Evolutionary conservation across 768 basidiomycete species (phyloP).

Genomic region (Hydnomerulius pinastri): DNA sequence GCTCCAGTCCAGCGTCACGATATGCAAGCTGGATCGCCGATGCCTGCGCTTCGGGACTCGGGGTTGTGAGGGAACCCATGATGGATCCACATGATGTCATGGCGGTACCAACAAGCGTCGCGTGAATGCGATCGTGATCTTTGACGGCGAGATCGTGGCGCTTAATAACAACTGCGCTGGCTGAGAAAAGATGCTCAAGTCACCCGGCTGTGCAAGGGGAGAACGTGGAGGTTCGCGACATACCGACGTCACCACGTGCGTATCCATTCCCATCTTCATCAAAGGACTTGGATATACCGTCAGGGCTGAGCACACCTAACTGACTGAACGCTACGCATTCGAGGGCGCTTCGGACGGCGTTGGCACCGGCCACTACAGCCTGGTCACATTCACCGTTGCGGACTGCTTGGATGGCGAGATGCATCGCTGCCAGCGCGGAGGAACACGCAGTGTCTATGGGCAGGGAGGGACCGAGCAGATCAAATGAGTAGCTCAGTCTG

Average conservation of each 20-base stretch:
- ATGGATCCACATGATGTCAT: conserved; percentile 38
- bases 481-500: conserved; percentile 20
- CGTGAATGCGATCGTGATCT: conserved; percentile 44
- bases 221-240: background rate
- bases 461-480: conserved; percentile 42
- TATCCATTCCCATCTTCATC: conserved; percentile 46
- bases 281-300: conserved; percentile 47
- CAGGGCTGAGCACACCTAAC: conserved; percentile 37
- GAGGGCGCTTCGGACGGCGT: conserved; percentile 40
- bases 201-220: background rate
- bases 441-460: conserved; percentile 49
- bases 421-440: conserved; percentile 41
- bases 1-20: conserved; percentile 28
- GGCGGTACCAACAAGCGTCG: conserved; percentile 42
- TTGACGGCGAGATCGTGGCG: conserved; percentile 38
- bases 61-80: conserved; percentile 36
- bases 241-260: conserved; percentile 2
- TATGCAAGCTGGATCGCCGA: conserved; percentile 42
- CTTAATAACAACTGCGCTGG: conserved; percentile 41
- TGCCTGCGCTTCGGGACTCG: conserved; percentile 39
- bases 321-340: conserved; percentile 42
- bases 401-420: conserved; percentile 44
- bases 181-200: conserved; percentile 3
- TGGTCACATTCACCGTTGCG: conserved; percentile 42
- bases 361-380: conserved; percentile 42